phyloP scores from a whole-genome alignment of 352 stramenopile genomes.

The Phytophthora litchii region DNA sequence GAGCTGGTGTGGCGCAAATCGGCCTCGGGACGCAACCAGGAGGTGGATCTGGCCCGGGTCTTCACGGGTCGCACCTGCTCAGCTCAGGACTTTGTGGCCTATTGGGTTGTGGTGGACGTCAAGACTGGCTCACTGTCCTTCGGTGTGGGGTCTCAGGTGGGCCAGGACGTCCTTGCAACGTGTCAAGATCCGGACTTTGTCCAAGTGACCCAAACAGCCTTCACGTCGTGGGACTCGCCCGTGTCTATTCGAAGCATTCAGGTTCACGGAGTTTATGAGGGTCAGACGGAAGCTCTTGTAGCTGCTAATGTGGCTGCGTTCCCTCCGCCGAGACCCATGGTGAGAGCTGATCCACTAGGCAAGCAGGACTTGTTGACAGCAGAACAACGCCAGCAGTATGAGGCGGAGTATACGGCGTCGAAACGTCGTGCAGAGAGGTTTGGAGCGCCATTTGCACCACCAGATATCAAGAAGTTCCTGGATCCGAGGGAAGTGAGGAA shows the following conservation, averaged over 20 bases:
- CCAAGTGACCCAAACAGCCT: constrained; percentile 48
- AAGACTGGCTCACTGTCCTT: constrained; percentile 40
- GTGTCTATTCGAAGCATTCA: constrained; percentile 57
- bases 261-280: constrained; percentile 40
- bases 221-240: constrained; percentile 73
- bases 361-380: constrained; percentile 62
- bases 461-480: constrained; percentile 78
- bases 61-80: constrained; percentile 80
- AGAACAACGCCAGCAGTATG: constrained; percentile 57
- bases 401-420: constrained; percentile 44
- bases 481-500: constrained; percentile 79
- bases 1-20: constrained; percentile 75
- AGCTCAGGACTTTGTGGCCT: constrained; percentile 59
- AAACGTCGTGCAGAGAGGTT: constrained; percentile 72
- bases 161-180: constrained; percentile 62
- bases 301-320: constrained; percentile 47
- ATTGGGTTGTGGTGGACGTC: constrained; percentile 70
- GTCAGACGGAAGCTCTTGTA: constrained; percentile 29
- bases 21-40: constrained; percentile 34
- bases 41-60: constrained; percentile 61
- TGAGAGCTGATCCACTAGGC: constrained; percentile 64
- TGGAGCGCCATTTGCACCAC: constrained; percentile 59
- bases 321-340: constrained; percentile 51
- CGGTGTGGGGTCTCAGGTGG: constrained; percentile 58
- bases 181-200: constrained; percentile 46